phyloP scores from a whole-genome alignment of 495 filamentous ascomycete genomes.

The Pyrenula aspistea region DNA sequence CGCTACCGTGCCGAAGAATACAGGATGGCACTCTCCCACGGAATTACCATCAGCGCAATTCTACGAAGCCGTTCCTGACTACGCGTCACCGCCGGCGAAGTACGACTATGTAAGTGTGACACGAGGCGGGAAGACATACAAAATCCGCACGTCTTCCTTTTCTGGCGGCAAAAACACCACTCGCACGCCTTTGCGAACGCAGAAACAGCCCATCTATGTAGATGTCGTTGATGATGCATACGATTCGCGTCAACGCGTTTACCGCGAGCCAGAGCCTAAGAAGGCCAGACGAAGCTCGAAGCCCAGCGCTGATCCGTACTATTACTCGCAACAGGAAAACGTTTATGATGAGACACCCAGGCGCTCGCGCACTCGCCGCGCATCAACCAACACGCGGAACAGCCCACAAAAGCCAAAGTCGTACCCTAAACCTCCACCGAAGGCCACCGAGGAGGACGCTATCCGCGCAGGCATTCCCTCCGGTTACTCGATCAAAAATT shows the following conservation, averaged over 20 bases:
- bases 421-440: slow-evolving; percentile 37
- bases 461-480: slow-evolving; percentile 69
- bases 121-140: slow-evolving; percentile 24
- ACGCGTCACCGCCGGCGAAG: slow-evolving; percentile 36
- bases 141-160: slow-evolving; percentile 15
- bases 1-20: slow-evolving; percentile 11
- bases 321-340: slow-evolving; percentile 37
- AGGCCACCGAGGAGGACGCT: slow-evolving; percentile 80
- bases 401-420: slow-evolving; percentile 28
- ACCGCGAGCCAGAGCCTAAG: slow-evolving; percentile 13
- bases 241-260: slow-evolving; percentile 27
- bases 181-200: slow-evolving; percentile 27
- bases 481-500: slow-evolving; percentile 96
- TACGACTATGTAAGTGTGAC: slow-evolving; percentile 49
- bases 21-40: slow-evolving; percentile 25
- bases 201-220: slow-evolving; percentile 38
- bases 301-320: slow-evolving; percentile 39
- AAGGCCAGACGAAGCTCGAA: slow-evolving; percentile 28
- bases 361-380: slow-evolving; percentile 31
- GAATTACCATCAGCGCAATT: slow-evolving; percentile 21
- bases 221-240: slow-evolving; percentile 44
- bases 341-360: slow-evolving; percentile 30
- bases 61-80: slow-evolving; percentile 35
- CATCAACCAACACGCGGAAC: slow-evolving; percentile 37
- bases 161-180: slow-evolving; percentile 22